Base-by-base conservation (phyloP, 148 eudicot genomes). In the Selenicereus undatus region DNA sequence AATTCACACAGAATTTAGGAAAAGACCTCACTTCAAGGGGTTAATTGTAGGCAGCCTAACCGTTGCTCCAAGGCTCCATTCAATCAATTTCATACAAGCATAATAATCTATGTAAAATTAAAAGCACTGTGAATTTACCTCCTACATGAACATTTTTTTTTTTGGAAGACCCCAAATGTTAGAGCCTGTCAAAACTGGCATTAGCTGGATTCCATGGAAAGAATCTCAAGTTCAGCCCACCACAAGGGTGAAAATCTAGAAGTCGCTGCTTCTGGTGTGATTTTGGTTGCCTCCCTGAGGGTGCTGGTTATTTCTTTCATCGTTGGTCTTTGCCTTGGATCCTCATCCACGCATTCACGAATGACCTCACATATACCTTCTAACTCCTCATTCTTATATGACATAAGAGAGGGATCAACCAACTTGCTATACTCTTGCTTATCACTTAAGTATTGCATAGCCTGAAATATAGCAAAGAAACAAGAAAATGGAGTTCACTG, bases 151-250 rank as follows among this genome's bases (percentile, higher is more conserved):
- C 32, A 1, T 32, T 32, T 32, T 32, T 32, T 32, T 32, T 32
- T 32, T 32, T 32, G 32, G 43, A 39, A 39, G 43, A 39, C 0
- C 43, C 43, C 7, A 39, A 39, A 39, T 39, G 7, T 39, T 39
- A 39, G 52, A 78, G 56, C 21, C 36, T 45, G 12, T 51, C 43
- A 32, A 29, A 26, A 30, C 22, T 62, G 4, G 26, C 0, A 32
- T 82, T 52, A 85, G 54, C 70, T 62, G 29, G 86, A 77, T 22
- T 90, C 91, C 24, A 76, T 64, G 2, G 94, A 89, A 52, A 90
- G 84, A 65, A 92, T 86, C 81, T 92, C 97, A n/a, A 92, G 92
- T 82, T 92, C 97, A 72, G 97, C 97, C 97, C 97, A 92, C 97
- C 93, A 92, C 22, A 92, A 84, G 4, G 93, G 93, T 26, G 97